Conservation (phyloP, 1,284 basidiomycete species). For the Takashimella tepidaria region DNA sequence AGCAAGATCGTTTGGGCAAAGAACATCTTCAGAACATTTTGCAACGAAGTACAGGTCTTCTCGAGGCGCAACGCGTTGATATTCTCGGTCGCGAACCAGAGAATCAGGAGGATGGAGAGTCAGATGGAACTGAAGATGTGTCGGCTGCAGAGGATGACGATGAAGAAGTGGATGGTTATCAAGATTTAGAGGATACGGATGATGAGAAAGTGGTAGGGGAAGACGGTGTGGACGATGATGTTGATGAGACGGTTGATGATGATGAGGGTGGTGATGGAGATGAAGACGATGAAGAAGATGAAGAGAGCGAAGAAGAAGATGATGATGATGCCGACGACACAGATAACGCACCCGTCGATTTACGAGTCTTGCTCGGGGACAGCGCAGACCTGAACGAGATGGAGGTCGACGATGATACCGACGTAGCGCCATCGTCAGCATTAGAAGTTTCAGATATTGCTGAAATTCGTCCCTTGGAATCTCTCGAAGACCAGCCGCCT, state of each 20-base stretch:
- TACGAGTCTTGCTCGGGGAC: constrained; percentile 22
- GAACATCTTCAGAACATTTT: constrained; percentile 87
- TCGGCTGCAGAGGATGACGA: constrained; percentile 38
- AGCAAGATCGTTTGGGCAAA: constrained; percentile 65
- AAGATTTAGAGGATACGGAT: constrained; percentile 24
- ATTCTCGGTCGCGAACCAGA: constrained; percentile 49
- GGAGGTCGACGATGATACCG: constrained; percentile 15
- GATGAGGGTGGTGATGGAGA: constrained; percentile 29
- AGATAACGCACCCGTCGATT: constrained; percentile 17
- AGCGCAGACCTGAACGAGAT: constrained; percentile 6
- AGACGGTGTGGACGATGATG: constrained; percentile 3
- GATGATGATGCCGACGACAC: constrained; percentile 18
- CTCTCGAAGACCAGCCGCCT: neutral
- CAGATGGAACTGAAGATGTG: constrained; percentile 28
- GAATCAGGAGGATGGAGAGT: constrained; percentile 18
- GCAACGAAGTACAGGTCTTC: constrained; percentile 78
- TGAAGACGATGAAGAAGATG: constrained; percentile 8
- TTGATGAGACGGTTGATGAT: constrained; percentile 25
- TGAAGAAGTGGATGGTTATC: constrained; percentile 27
- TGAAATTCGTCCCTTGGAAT: too few species aligned
- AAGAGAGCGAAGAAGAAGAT: constrained; percentile 18
- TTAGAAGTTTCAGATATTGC: neutral
- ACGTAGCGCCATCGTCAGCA: neutral
- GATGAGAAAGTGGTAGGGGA: constrained; percentile 38
- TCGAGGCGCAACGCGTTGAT: constrained; percentile 75